Evolutionary conservation across 805 yeast genomes (phyloP), one percentile per base, ranked within the genome.

Genomic region (Spathaspora gorwiae): DNA sequence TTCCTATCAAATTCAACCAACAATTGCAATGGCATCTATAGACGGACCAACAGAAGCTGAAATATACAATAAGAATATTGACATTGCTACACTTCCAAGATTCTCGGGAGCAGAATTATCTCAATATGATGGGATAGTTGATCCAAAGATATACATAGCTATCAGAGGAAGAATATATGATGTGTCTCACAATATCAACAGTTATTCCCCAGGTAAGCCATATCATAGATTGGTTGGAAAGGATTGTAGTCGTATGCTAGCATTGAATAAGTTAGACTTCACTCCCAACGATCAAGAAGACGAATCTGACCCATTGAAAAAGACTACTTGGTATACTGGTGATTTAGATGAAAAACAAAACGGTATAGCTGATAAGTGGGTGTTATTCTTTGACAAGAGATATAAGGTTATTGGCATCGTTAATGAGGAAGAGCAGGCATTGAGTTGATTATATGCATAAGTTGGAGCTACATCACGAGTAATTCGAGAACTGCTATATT

Each of bases 91-190:
- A 13, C 61, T 71, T 26, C 72, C 72, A 6, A 51, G 60, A 9
- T 65, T 52, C 47, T 66, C 73, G 2, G 53, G 72, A 10, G 39
- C 59, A 5, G 67, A 69, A 50, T 57, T 71, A 41, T 46, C 62
- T 5, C 46, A 44, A 36, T 68, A 59, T 52, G 59, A 72, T 45
- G 75, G 74, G n/a, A 45, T 39, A 5, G 54, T 54, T 26, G 48
- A 49, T 30, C 58, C 56, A 12, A 46, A 75, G 47, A 75, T 86
- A 51, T 88, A 81, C 62, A 84, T 88, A 14, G 94, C 81, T 7
- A 82, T 88, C 54, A 81, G 82, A 49, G 94, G 95, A 15, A 73
- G 72, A 2, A 79, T 89, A 9, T 89, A 87, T 60, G 96, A 88
- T 56, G 96, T 89, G 8, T 76, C 87, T 0, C 59, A 68, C 39